Evolutionary conservation across 2,329 filamentous ascomycete genomes (phyloP), one percentile per base, ranked within the genome.

Genomic region (Apiospora phragmitis): DNA sequence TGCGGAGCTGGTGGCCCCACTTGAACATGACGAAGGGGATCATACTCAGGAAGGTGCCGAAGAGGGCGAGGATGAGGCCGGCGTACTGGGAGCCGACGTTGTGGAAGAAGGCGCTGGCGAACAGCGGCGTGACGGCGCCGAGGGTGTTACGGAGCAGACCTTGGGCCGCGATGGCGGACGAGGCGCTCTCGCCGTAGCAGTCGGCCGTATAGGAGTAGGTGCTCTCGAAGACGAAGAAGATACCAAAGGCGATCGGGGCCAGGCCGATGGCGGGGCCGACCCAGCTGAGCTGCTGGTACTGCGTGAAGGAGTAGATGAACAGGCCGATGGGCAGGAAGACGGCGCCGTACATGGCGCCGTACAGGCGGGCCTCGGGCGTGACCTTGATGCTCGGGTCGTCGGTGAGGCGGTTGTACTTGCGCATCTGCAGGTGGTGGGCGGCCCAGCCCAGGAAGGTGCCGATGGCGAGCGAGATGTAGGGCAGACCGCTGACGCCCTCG

Each of bases 221-320:
- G 68, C 70, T 73, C 73, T 77, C 76, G 68, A 77, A 77, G 42
- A 77, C 85, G 78, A 87, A 88, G 82, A 84, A 87, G 76, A 88
- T 87, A 6, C 86, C 86, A 70, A 87, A 82, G 3, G 84, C 81
- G 68, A 87, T 87, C 11, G 84, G 83, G 0, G 82, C 85, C 3
- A 88, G 81, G 18, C 83, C 84, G 67, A 87, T 83, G 42, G 82
- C 78, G 0, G 85, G 85, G 0, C 83, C 85, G 68, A 86, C 83
- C 86, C 86, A 88, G 68, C 76, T 79, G 1, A 87, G 76, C 68
- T 82, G 80, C 5, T 78, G 81, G 76, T 87, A 87, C 75, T 87
- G 85, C 0, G 85, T 87, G 80, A 87, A 87, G 49, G 80, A 83
- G 81, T 87, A 88, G 76, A 88, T 85, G 80, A 86, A 86, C 1